Base-by-base conservation (phyloP, 441 rosid species). In the Macaranga tanarius region DNA sequence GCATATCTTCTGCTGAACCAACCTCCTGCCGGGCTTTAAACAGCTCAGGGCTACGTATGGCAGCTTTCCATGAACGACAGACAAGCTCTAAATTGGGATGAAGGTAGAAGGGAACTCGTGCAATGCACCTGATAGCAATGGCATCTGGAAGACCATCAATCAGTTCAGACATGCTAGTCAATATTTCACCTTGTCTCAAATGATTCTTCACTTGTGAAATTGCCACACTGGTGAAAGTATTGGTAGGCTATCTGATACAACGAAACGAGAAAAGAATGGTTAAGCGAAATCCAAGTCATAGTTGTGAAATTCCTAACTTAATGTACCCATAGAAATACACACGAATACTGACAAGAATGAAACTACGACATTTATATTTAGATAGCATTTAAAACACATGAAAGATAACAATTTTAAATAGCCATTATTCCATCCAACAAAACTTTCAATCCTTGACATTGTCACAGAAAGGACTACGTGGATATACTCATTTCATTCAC, bases 71-170 rank as follows among this genome's bases (percentile, higher is more conserved):
- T 44, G 97, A 89, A 16, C 76, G 95, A 79, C 97, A 92, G 62
- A 94, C 99, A 22, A 90, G 88, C 75, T 94, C 97, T 75, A 94
- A 62, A 67, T 57, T 88, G 19, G 97, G 97, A 79, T 87, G 89
- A 44, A 78, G 87, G 75, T 83, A 68, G 67, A 90, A 86, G 2
- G 99, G 97, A 62, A 92, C 97, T 67, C 89, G 83, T 12, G 97
- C 99, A 20, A 94, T 88, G 84, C 97, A 94, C 81, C 97, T 85
- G 73, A 94, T 72, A 64, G 95, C 92, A 70, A 94, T 93, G 19
- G 95, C 95, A 1, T 95, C 97, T 0, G 99, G 99, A 59, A 95
- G 95, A 44, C 97, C 95, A 80, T 95, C 93, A 59, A 95, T 86
- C 78, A 95, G 84, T 72, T 83, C 92, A 80, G 99, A 86, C 99